Evolutionary conservation across 2,329 filamentous ascomycete genomes (phyloP).

Genomic region (Aspergillus latus): DNA sequence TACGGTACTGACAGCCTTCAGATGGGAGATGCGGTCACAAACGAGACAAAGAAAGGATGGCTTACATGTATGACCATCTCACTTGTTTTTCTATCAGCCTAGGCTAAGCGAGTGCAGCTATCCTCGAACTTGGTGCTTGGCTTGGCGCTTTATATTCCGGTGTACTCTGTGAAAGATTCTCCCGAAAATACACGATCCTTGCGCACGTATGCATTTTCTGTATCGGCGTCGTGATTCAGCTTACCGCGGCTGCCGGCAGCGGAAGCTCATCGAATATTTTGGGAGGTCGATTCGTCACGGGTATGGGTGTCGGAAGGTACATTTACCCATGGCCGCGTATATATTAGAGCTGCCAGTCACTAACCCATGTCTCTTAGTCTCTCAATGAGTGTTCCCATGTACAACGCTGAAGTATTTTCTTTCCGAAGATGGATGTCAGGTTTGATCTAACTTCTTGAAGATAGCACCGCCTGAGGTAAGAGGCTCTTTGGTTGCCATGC

Average conservation of each 20-base stretch:
- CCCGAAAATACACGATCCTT: constrained; percentile 35
- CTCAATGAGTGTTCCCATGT: background rate
- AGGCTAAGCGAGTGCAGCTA: constrained; percentile 23
- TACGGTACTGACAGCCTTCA: background rate
- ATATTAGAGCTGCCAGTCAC: constrained; percentile 23
- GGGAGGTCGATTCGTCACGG: constrained; percentile 43
- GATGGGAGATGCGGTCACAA: background rate
- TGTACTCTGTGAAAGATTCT: constrained; percentile 38
- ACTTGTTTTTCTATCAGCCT: background rate
- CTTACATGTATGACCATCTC: background rate
- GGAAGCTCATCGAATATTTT: constrained; percentile 31
- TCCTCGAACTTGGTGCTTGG: constrained; percentile 45
- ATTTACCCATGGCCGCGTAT: constrained; percentile 43
- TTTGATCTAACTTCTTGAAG: background rate
- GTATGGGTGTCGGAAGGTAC: constrained; percentile 44
- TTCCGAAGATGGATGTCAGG: background rate
- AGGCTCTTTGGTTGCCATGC: constrained; percentile 43
- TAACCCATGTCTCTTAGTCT: background rate
- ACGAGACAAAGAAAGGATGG: background rate
- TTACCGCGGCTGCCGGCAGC: constrained; percentile 30
- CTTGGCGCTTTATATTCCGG: constrained; percentile 39
- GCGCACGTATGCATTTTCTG: constrained; percentile 37
- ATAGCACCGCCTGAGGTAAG: constrained; percentile 43
- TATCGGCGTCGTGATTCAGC: constrained; percentile 39
- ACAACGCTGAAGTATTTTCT: constrained; percentile 2